Base-by-base conservation (phyloP, 768 basidiomycete species). In the Kwoniella pini region DNA sequence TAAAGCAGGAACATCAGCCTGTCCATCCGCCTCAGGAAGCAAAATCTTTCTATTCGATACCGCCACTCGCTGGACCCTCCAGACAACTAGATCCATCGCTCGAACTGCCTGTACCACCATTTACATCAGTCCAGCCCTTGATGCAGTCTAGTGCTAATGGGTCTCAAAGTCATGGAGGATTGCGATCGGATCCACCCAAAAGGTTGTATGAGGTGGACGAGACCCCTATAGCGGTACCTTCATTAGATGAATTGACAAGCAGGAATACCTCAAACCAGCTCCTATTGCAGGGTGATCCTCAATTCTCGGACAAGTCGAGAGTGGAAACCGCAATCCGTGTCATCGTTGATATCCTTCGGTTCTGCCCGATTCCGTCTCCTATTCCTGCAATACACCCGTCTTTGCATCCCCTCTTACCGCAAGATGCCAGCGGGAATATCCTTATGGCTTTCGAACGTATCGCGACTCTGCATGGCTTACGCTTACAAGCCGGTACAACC, bases 281-380 rank as follows among this genome's bases (percentile, higher is more conserved):
- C 15, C 39, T 74, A 1, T 58, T 75, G 5, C 73, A 75, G 60
- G 73, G 73, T 22, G 73, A 75, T 57, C 69, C 73, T 21, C 73
- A 70, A 30, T 36, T 65, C 46, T 69, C 69, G 57, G 63, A 57
- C 31, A 75, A 75, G 43, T 69, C 69, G 28, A 50, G 73, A 45
- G 73, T 75, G 7, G 73, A 75, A 43, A 75, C 73, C 17, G 73
- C 73, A 45, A 75, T 75, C 21, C 64, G 73, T 7, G 70, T 71
- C 27, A 72, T 72, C 48, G 33, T 75, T 46, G 73, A 75, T 49
- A 53, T 75, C 21, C 57, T 72, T 11, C 67, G 67, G 31, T 42
- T 63, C 19, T 57, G 67, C 11, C 69, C 73, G 13, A 40, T 63
- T 2, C 60, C 63, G 3, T 54, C 63, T 2, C 22, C 51, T 28